Percentiles rank a stretch among this genome's conserved stretches.
Conservation (phyloP, 148 eudicot species). For the Rhododendron ferrugineum region DNA sequence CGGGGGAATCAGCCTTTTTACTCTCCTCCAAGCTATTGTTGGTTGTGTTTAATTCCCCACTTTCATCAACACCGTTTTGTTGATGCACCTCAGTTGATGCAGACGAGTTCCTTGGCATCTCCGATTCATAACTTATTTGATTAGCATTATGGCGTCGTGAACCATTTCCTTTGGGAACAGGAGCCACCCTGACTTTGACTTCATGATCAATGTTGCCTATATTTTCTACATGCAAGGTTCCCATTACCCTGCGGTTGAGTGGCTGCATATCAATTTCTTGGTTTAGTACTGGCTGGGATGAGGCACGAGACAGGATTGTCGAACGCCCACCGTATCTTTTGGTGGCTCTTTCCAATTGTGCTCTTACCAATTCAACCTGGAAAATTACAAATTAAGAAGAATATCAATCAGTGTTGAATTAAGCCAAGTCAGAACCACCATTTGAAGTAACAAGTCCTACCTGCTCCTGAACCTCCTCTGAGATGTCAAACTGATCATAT, state of each 20-base stretch:
- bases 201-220: slow-evolving; percentile 60
- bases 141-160: slow-evolving; percentile 20
- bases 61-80: slow-evolving; percentile 19
- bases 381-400: background rate
- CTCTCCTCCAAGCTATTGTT: slow-evolving; percentile 36
- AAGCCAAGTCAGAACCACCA: background rate
- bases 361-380: slow-evolving; percentile 83
- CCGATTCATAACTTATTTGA: slow-evolving; percentile 17
- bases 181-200: slow-evolving; percentile 32
- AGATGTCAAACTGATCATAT: slow-evolving; percentile 61
- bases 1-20: slow-evolving; percentile 43
- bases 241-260: slow-evolving; percentile 36
- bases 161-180: slow-evolving; percentile 21
- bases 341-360: slow-evolving; percentile 73
- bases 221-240: slow-evolving; percentile 64
- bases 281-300: slow-evolving; percentile 57
- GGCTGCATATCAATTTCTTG: slow-evolving; percentile 45
- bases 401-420: slow-evolving; percentile 1
- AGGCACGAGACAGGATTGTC: slow-evolving; percentile 45
- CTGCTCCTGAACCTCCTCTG: slow-evolving; percentile 98
- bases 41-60: slow-evolving; percentile 16
- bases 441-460: slow-evolving; percentile 26
- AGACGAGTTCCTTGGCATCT: slow-evolving; percentile 22
- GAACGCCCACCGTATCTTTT: slow-evolving; percentile 70
- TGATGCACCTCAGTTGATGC: slow-evolving; percentile 22